These are phyloP conservation scores for Lenwebbia sp. DNA, from an alignment of 345 rosid genomes.

Conservation along the genomic window DNA sequence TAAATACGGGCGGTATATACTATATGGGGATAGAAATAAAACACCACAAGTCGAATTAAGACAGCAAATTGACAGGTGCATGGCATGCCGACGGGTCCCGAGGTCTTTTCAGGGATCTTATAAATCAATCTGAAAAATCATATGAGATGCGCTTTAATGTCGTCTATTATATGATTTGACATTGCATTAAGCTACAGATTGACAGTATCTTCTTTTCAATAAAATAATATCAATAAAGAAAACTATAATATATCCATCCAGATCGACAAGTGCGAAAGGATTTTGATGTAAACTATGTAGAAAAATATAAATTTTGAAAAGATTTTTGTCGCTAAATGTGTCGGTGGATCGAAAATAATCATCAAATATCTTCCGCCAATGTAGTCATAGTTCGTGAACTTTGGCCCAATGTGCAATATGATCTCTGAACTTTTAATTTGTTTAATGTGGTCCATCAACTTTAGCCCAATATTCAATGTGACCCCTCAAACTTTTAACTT, in stretches of 20 bases:
- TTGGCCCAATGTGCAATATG: too few relatives aligned
- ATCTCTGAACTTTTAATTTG: too few relatives aligned
- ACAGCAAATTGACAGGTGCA: background rate
- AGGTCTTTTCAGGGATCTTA: background rate
- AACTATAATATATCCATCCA: background rate
- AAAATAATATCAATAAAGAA: background rate
- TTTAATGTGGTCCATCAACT: too few relatives aligned
- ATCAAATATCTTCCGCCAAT: too few relatives aligned
- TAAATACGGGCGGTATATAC: background rate
- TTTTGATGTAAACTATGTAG: too few relatives aligned
- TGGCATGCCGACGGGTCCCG: background rate
- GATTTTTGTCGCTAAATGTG: too few relatives aligned
- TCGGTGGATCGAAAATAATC: too few relatives aligned
- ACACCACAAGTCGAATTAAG: background rate
- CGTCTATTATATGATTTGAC: background rate
- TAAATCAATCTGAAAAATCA: background rate
- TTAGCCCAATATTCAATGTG: too few relatives aligned
- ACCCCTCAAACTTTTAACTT: too few relatives aligned
- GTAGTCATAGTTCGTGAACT: too few relatives aligned
- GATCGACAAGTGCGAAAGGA: too few relatives aligned
- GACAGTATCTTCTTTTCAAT: background rate
- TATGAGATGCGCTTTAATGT: background rate
- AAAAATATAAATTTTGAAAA: too few relatives aligned
- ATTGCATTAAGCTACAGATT: background rate
- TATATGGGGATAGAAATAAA: background rate